phyloP scores from a whole-genome alignment of 2,329 filamentous ascomycete genomes.

The Claviceps pusilla region DNA sequence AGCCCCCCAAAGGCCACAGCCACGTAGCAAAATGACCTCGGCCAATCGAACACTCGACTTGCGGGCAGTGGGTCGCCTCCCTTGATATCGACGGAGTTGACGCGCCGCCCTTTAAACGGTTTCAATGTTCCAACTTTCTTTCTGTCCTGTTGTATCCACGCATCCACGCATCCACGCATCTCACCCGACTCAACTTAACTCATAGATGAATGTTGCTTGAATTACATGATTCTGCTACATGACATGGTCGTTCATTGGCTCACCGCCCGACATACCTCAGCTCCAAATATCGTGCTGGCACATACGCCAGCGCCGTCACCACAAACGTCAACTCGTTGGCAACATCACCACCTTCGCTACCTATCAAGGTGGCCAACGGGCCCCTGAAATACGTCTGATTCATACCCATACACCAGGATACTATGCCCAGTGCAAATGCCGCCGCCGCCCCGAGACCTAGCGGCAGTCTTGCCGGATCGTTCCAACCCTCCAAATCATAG shows the following conservation, averaged over 20 bases:
- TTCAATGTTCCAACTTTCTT: background rate
- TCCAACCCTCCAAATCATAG: constrained; percentile 30
- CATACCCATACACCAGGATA: constrained; percentile 38
- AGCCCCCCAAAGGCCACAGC: background rate
- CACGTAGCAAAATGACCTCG: background rate
- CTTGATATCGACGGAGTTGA: background rate
- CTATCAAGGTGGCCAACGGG: constrained; percentile 37
- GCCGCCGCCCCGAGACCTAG: constrained; percentile 26
- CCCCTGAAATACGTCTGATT: constrained; percentile 40
- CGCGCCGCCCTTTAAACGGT: too few species aligned
- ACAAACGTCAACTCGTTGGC: constrained; percentile 28
- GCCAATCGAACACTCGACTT: background rate
- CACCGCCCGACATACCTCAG: constrained; percentile 13
- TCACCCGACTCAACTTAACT: background rate
- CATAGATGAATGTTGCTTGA: background rate
- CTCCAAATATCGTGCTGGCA: constrained; percentile 27
- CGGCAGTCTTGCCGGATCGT: constrained; percentile 26
- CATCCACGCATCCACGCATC: background rate
- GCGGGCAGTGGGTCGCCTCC: background rate
- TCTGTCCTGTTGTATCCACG: background rate
- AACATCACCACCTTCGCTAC: constrained; percentile 45
- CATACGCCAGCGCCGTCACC: constrained; percentile 25
- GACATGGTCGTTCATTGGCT: background rate
- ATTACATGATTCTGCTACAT: background rate
- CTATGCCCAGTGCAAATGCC: constrained; percentile 27